Evolutionary conservation across 2,329 filamentous ascomycete species (phyloP).

Genomic region (Paraphoma chrysanthemicola): DNA sequence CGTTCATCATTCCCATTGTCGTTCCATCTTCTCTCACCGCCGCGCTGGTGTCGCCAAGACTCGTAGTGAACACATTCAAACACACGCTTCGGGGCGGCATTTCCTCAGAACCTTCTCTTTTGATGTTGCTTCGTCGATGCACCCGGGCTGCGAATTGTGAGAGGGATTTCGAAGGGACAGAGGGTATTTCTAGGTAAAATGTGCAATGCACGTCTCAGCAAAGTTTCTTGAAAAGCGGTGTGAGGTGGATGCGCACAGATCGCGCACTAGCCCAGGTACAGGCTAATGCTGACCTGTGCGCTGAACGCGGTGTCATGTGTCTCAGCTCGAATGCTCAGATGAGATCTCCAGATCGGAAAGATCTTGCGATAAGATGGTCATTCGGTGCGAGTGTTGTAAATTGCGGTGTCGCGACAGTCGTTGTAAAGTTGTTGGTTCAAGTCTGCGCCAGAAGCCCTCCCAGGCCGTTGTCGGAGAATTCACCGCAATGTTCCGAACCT

Average conservation of each 20-base stretch:
- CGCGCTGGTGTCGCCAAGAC: slow-evolving; percentile 35
- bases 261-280: slow-evolving; percentile 34
- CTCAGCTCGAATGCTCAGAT: slow-evolving; percentile 17
- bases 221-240: slow-evolving; percentile 47
- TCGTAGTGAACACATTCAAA: slow-evolving; percentile 46
- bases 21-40: slow-evolving; percentile 35
- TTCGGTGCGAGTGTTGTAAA: not conserved
- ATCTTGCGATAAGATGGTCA: not conserved
- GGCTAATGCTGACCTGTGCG: slow-evolving; percentile 43
- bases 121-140: slow-evolving; percentile 11
- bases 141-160: slow-evolving; percentile 15
- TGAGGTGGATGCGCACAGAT: slow-evolving; percentile 46
- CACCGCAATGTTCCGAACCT: slow-evolving; percentile 6
- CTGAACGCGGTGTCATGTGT: slow-evolving; percentile 41
- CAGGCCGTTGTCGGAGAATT: slow-evolving; percentile 1
- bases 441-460: not conserved
- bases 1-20: not conserved
- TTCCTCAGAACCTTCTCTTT: slow-evolving; percentile 20
- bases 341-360: slow-evolving; percentile 6
- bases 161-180: slow-evolving; percentile 18
- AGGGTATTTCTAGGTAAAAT: slow-evolving; percentile 35
- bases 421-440: not conserved
- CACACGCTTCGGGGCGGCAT: slow-evolving; percentile 46
- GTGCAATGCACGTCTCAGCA: slow-evolving; percentile 28
- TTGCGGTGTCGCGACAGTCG: not conserved